Evolutionary conservation across 441 rosid species (phyloP).

Genomic region (Arabidopsis lyrata): DNA sequence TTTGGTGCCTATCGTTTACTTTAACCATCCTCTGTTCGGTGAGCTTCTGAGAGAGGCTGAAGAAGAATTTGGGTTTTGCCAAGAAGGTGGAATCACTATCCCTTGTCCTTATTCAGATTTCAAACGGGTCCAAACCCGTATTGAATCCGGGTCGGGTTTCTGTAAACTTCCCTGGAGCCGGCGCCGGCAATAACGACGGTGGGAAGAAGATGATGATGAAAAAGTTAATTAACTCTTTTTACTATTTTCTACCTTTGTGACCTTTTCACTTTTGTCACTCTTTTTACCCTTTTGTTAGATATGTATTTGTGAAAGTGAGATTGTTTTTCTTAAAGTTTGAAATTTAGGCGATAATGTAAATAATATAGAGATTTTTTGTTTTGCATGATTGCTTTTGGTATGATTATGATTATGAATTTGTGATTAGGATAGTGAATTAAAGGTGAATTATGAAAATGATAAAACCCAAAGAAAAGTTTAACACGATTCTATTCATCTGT

Average conservation of each 20-base stretch:
- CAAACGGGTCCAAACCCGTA: constrained; percentile 72
- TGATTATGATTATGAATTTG: constrained; percentile 17
- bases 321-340: background rate
- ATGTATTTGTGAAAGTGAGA: constrained; percentile 31
- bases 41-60: constrained; percentile 77
- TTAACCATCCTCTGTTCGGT: constrained; percentile 89
- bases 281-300: constrained; percentile 28
- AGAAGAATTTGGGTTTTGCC: constrained; percentile 74
- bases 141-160: constrained; percentile 55
- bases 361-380: constrained; percentile 1
- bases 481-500: constrained; percentile 39
- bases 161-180: constrained; percentile 56
- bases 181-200: constrained; percentile 33
- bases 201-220: constrained; percentile 31
- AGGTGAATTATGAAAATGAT: constrained; percentile 35
- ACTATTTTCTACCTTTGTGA: constrained; percentile 19
- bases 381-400: constrained; percentile 26
- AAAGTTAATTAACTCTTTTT: background rate
- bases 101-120: constrained; percentile 86
- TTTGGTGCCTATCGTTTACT: constrained; percentile 79
- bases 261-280: constrained; percentile 12
- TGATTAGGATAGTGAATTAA: constrained; percentile 35
- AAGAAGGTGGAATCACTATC: constrained; percentile 85
- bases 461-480: constrained; percentile 29
- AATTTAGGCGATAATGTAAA: constrained; percentile 37